Conservation (phyloP, 2,329 filamentous ascomycete genomes). For the Colletotrichum brevisporum region DNA sequence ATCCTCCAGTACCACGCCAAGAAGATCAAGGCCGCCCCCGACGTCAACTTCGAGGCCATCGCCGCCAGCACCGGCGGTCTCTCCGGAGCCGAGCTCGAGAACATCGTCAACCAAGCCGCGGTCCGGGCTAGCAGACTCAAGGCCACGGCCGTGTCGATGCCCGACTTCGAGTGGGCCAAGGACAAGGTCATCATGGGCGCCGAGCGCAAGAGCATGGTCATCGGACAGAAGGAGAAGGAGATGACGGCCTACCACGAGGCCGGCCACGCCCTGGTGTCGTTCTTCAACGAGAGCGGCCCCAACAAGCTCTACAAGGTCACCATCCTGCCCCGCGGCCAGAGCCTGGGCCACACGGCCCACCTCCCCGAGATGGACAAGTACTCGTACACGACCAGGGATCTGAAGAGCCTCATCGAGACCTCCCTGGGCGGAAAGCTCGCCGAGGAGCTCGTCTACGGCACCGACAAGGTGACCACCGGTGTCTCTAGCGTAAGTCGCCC, state of each 20-base stretch:
- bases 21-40: slow-evolving; percentile 84
- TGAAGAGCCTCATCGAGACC: slow-evolving; percentile 83
- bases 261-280: slow-evolving; percentile 90
- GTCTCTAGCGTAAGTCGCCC: slow-evolving; percentile 77
- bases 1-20: slow-evolving; percentile 95
- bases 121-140: slow-evolving; percentile 94
- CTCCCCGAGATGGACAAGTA: slow-evolving; percentile 95
- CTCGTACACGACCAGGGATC: slow-evolving; percentile 87
- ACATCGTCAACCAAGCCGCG: slow-evolving; percentile 95
- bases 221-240: slow-evolving; percentile 93
- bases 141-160: slow-evolving; percentile 79
- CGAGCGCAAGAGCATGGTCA: slow-evolving; percentile 89
- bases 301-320: slow-evolving; percentile 96
- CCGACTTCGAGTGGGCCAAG: slow-evolving; percentile 96
- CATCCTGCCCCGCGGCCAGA: slow-evolving; percentile 90
- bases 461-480: slow-evolving; percentile 92
- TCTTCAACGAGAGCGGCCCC: slow-evolving; percentile 81
- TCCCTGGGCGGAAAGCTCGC: slow-evolving; percentile 89
- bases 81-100: slow-evolving; percentile 96
- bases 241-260: slow-evolving; percentile 98
- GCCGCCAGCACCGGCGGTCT: slow-evolving; percentile 92
- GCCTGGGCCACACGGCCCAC: slow-evolving; percentile 88
- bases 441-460: slow-evolving; percentile 91
- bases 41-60: slow-evolving; percentile 87
- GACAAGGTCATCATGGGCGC: slow-evolving; percentile 98